Evolutionary conservation across 768 basidiomycete species (phyloP).

Genomic region (Boletellus ananiceps): DNA sequence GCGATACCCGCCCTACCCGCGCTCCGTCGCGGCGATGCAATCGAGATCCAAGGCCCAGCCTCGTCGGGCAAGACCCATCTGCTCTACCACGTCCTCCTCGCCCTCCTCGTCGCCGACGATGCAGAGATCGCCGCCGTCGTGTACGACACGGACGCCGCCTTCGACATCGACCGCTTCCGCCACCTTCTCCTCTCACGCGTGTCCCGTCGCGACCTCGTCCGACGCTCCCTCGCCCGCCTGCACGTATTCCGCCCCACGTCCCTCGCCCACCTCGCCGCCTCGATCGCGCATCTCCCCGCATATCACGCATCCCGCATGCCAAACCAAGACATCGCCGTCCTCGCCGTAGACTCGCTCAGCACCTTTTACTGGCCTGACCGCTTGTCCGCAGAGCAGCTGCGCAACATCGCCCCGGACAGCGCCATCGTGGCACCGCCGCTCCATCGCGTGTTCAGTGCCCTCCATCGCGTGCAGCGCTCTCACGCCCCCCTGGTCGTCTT

Average conservation of each 20-base stretch:
- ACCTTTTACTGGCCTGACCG: conserved; percentile 78
- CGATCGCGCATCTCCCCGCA: conserved; percentile 52
- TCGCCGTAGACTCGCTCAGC: conserved; percentile 74
- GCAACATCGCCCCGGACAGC: conserved; percentile 15
- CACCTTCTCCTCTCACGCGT: conserved; percentile 46
- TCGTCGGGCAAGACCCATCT: conserved; percentile 76
- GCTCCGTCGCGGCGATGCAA: conserved; percentile 53
- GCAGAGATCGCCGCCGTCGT: conserved; percentile 64
- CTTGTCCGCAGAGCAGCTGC: conserved; percentile 53
- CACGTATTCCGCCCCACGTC: conserved; percentile 70
- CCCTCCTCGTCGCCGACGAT: conserved; percentile 49
- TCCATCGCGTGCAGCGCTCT: conserved; percentile 45
- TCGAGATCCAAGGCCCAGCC: conserved; percentile 75
- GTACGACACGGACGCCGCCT: conserved; percentile 66
- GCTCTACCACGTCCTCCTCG: conserved; percentile 59
- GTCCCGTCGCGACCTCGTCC: conserved; percentile 28
- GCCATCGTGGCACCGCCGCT: conserved; percentile 30
- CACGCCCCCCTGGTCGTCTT: conserved; percentile 50
- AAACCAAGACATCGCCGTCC: conserved; percentile 53
- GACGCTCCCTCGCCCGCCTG: conserved; percentile 45
- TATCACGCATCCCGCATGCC: conserved; percentile 49
- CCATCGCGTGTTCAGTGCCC: conserved; percentile 42
- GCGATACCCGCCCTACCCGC: conserved; percentile 22
- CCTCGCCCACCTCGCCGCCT: conserved; percentile 63
- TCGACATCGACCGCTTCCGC: conserved; percentile 53